These are phyloP conservation scores for Telfairia occidentalis DNA, from an alignment of 331 rosid species.

Conservation along the genomic window DNA sequence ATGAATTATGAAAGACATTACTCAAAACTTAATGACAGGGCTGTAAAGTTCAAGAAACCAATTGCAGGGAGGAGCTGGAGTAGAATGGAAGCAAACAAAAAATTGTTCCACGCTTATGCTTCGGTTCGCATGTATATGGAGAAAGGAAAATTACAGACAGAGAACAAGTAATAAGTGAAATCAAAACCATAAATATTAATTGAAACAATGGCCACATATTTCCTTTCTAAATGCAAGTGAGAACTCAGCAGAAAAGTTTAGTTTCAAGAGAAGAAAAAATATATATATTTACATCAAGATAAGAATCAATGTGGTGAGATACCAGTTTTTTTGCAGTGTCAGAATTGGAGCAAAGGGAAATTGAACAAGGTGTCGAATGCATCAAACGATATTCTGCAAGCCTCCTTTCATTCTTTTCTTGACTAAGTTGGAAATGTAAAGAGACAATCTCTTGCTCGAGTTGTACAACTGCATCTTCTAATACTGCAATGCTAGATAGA, in stretches of 20 bases:
- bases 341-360: slow-evolving; percentile 27
- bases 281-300: background rate
- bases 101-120: background rate
- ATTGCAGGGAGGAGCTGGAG: background rate
- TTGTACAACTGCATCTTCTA: slow-evolving; percentile 41
- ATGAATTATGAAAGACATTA: background rate
- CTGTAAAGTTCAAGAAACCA: background rate
- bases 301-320: slow-evolving; percentile 1
- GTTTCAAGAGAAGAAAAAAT: background rate
- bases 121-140: background rate
- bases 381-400: slow-evolving; percentile 53
- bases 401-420: slow-evolving; percentile 70
- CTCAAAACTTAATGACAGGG: background rate
- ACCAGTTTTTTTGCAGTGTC: slow-evolving; percentile 23
- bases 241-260: background rate
- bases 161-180: background rate
- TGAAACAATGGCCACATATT: background rate
- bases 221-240: background rate
- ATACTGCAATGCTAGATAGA: slow-evolving; percentile 32
- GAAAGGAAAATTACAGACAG: background rate
- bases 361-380: slow-evolving; percentile 37
- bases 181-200: background rate
- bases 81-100: background rate
- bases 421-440: slow-evolving; percentile 67
- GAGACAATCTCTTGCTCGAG: slow-evolving; percentile 55